Evolutionary conservation across 352 stramenopile genomes (phyloP).

Genomic region (Halophytophthora batemanensis): DNA sequence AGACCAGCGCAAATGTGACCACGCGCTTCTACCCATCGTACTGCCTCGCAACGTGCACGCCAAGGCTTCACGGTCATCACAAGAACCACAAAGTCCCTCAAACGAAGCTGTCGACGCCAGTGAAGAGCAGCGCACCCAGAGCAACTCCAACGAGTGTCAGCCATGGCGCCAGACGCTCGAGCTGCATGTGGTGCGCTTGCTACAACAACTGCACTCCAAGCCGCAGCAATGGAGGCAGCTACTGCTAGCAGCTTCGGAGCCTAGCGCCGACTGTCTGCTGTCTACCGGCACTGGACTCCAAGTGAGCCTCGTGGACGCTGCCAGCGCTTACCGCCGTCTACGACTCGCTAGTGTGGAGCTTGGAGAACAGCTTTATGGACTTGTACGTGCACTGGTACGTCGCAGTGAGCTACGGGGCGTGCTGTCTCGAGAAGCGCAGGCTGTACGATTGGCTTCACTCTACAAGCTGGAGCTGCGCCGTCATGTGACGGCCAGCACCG

Average conservation of each 20-base stretch:
- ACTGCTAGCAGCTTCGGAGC: slow-evolving; percentile 23
- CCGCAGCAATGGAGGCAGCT: slow-evolving; percentile 39
- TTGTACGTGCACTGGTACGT: slow-evolving; percentile 35
- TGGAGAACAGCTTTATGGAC: slow-evolving; percentile 45
- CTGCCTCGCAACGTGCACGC: slow-evolving; percentile 18
- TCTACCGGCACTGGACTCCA: not conserved
- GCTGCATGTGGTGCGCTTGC: slow-evolving; percentile 39
- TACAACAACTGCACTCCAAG: slow-evolving; percentile 35
- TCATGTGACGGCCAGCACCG: slow-evolving; percentile 46
- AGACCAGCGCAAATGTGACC: slow-evolving; percentile 28
- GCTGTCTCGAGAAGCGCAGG: slow-evolving; percentile 39
- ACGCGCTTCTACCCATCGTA: slow-evolving; percentile 15
- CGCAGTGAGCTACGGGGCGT: slow-evolving; percentile 42
- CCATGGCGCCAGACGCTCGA: slow-evolving; percentile 44
- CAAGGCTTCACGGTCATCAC: slow-evolving; percentile 20
- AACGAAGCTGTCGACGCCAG: slow-evolving; percentile 15
- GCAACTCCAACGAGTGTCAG: too few species aligned
- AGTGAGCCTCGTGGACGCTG: slow-evolving; percentile 16
- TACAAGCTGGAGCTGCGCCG: slow-evolving; percentile 60
- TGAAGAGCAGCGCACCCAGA: too few species aligned
- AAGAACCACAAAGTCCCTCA: slow-evolving; percentile 9
- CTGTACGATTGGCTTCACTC: slow-evolving; percentile 48
- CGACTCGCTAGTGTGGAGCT: slow-evolving; percentile 29
- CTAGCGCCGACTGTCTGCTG: slow-evolving; percentile 9
- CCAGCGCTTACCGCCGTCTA: slow-evolving; percentile 37